Base-by-base conservation (phyloP, 164 flowering plant species). In the Dillenia suffruticosa region DNA sequence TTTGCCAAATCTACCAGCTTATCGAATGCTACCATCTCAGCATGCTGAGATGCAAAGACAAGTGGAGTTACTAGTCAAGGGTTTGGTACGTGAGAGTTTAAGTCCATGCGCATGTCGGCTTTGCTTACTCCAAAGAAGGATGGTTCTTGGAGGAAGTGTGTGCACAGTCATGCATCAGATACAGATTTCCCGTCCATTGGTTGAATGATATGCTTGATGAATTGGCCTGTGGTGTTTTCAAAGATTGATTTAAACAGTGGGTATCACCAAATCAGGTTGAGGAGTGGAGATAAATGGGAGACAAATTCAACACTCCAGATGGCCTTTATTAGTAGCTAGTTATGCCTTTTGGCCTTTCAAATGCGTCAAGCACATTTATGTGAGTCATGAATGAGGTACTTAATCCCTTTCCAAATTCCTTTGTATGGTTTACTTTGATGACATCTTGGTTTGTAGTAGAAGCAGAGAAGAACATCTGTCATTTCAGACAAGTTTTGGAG, bases 71-170 rank as follows among this genome's bases (percentile, higher is more conserved):
- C 26, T 58, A 9, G 45, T 10, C 12, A 59, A 64, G 16, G 68
- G 64, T 1, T 17, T 58, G 24, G 17, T 59, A 9, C 61, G 12
- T 10, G 68, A 49, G 13, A 58, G 51, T 22, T 44, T n/a, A 13
- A 61, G 70, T 12, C 66, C 65, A 12, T 70, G 58, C 46, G 48
- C 54, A 51, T 58, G 6, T 50, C 51, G 9, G 51, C 24, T 45
- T 16, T 46, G 46, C 32, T 58, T 12, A 44, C 48, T 6, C 60
- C 48, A 32, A 57, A 2, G 44, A 57, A 46, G 51, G 1, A 58
- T 46, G 50, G 50, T 10, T 9, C 7, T 16, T 45, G 61, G 61
- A 45, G 61, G 22, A 58, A 45, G 61, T 58, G 61, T 24, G 13
- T 58, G 9, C 50, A 58, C 14, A 46, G 50, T 14, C 49, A 14